Conservation (phyloP, 495 filamentous ascomycete genomes). For the Oidiodendron maius region DNA sequence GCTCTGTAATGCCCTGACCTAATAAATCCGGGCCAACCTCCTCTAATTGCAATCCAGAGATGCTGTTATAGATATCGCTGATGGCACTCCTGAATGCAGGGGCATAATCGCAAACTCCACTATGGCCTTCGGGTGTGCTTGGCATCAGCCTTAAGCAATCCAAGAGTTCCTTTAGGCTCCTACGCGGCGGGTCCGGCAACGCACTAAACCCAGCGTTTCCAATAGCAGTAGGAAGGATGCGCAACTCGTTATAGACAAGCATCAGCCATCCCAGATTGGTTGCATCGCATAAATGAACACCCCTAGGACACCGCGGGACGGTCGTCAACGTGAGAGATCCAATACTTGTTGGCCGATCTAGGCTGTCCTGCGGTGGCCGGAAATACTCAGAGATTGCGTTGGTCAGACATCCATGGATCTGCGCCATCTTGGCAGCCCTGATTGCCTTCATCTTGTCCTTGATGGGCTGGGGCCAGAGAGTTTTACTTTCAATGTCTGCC, state of each 20-base stretch:
- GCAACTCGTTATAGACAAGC: constrained; percentile 30
- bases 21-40: constrained; percentile 29
- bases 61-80: constrained; percentile 33
- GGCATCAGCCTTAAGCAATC: constrained; percentile 26
- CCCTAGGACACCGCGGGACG: constrained; percentile 28
- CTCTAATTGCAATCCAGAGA: constrained; percentile 28
- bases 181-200: constrained; percentile 5
- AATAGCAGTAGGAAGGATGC: constrained; percentile 22
- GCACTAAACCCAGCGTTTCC: constrained; percentile 16
- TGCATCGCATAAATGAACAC: constrained; percentile 32
- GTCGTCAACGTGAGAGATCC: constrained; percentile 17
- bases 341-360: constrained; percentile 7
- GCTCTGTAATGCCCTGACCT: too few relatives aligned
- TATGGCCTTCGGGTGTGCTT: constrained; percentile 28
- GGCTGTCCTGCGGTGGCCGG: constrained; percentile 11
- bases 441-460: constrained; percentile 29
- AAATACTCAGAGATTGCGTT: constrained; percentile 26
- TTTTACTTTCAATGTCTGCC: constrained; percentile 19
- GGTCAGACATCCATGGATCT: constrained; percentile 26
- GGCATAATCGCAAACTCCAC: constrained; percentile 32
- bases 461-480: constrained; percentile 25
- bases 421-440: constrained; percentile 29
- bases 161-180: constrained; percentile 28
- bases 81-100: constrained; percentile 31
- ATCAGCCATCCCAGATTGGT: constrained; percentile 38